These are phyloP conservation scores for Pseudogymnoascus verrucosus DNA, from an alignment of 2,329 filamentous ascomycete species.

Conservation along the genomic window DNA sequence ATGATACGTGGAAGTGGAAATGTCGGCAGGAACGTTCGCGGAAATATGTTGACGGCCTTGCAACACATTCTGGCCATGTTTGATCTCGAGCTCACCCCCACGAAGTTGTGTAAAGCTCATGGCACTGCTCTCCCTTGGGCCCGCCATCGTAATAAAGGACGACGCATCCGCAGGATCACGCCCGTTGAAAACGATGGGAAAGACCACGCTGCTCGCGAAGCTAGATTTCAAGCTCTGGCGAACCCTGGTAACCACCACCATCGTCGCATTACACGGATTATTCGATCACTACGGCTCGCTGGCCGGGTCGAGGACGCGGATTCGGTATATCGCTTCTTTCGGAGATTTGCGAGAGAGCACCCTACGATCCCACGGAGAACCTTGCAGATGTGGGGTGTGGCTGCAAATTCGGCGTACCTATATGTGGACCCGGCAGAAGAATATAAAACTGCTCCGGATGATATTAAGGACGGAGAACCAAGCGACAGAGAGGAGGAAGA, in stretches of 20 bases:
- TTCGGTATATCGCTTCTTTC: not conserved
- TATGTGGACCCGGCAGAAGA: not conserved
- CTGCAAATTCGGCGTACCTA: not conserved
- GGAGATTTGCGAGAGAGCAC: not conserved
- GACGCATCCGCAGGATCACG: not conserved
- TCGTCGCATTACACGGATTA: not conserved
- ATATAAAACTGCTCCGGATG: not conserved
- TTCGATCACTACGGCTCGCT: not conserved
- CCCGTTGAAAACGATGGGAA: not conserved
- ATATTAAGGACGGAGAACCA: not conserved
- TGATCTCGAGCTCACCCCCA: not conserved
- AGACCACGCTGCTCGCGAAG: not conserved
- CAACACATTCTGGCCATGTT: not conserved
- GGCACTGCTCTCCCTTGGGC: no score
- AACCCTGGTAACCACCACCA: not conserved
- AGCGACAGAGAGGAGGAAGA: not conserved
- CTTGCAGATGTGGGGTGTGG: not conserved
- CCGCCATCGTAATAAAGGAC: not conserved
- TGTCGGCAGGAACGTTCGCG: not conserved
- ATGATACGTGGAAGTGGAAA: not conserved
- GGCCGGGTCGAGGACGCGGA: not conserved
- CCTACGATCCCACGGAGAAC: not conserved
- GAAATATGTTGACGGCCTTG: not conserved
- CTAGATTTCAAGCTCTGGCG: not conserved
- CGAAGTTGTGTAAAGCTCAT: not conserved